These are phyloP conservation scores for Venturia aucupariae DNA, from an alignment of 2,329 filamentous ascomycete species.

Conservation along the genomic window DNA sequence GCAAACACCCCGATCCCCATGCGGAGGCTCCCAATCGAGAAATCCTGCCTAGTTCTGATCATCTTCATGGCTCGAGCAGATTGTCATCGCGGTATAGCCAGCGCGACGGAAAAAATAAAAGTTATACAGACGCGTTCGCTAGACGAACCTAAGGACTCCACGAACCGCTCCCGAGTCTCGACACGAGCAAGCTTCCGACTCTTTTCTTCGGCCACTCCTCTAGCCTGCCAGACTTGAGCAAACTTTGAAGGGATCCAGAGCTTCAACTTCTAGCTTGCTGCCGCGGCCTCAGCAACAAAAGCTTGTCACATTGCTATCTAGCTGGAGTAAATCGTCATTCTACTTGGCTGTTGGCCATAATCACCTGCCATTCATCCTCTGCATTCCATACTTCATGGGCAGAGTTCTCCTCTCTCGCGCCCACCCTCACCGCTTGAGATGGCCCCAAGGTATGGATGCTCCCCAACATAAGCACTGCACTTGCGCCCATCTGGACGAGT, in stretches of 20 bases:
- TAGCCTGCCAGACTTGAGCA: neutral
- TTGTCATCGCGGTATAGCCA: neutral
- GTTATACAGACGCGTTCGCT: neutral
- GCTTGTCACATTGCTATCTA: neutral
- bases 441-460: conserved; percentile 12
- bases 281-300: neutral
- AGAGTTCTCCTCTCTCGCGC: conserved; percentile 4
- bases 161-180: neutral
- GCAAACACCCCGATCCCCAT: neutral
- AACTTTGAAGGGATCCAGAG: neutral
- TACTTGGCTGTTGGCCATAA: neutral
- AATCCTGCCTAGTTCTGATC: conserved; percentile 1
- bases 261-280: neutral
- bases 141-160: neutral
- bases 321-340: conserved; percentile 4
- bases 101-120: neutral
- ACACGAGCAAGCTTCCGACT: neutral
- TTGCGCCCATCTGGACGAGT: neutral
- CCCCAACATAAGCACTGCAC: neutral
- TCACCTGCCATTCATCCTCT: neutral
- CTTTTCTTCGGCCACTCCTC: neutral
- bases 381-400: conserved; percentile 7
- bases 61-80: conserved; percentile 9
- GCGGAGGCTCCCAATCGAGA: neutral
- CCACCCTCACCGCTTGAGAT: conserved; percentile 10